phyloP scores from a whole-genome alignment of 345 rosid species.

The Bruguiera gymnorhiza region DNA sequence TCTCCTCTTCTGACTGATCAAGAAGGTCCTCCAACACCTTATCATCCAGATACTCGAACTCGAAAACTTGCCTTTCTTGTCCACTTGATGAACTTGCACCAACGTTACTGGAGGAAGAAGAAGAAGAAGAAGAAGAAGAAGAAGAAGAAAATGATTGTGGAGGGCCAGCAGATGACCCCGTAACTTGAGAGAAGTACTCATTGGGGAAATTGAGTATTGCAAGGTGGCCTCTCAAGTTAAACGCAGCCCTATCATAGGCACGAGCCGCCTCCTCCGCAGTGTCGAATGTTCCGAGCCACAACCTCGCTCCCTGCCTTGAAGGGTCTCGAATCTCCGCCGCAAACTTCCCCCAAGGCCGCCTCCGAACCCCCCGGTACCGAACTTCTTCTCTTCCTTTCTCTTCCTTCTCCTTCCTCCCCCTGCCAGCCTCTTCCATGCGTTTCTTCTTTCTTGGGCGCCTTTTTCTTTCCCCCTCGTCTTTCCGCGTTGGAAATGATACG shows the following conservation, averaged over 20 bases:
- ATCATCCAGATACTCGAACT: conserved; percentile 74
- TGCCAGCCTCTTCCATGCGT: conserved; percentile 3
- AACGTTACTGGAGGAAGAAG: conserved; percentile 5
- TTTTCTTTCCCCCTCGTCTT: neutral
- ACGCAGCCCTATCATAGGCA: conserved; percentile 84
- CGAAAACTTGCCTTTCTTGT: conserved; percentile 53
- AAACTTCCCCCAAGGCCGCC: conserved; percentile 86
- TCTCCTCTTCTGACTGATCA: conserved; percentile 54
- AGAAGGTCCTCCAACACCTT: conserved; percentile 82
- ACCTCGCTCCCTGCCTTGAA: conserved; percentile 58
- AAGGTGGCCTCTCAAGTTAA: conserved; percentile 64
- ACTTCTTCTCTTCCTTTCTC: conserved; percentile 40
- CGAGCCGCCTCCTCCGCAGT: conserved; percentile 85
- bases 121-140: conserved; percentile 20
- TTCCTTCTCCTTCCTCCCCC: conserved; percentile 12
- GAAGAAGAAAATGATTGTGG: conserved; percentile 23
- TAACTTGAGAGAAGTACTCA: conserved; percentile 48
- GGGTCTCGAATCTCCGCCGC: conserved; percentile 91
- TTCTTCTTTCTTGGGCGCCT: conserved; percentile 17
- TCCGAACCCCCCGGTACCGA: conserved; percentile 67
- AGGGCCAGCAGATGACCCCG: conserved; percentile 27
- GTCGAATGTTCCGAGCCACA: conserved; percentile 86
- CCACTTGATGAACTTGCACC: conserved; percentile 21
- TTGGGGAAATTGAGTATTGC: conserved; percentile 79
- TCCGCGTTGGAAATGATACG: neutral